phyloP scores from a whole-genome alignment of 75 land plant genomes.

The Selaginella tamariscina region DNA sequence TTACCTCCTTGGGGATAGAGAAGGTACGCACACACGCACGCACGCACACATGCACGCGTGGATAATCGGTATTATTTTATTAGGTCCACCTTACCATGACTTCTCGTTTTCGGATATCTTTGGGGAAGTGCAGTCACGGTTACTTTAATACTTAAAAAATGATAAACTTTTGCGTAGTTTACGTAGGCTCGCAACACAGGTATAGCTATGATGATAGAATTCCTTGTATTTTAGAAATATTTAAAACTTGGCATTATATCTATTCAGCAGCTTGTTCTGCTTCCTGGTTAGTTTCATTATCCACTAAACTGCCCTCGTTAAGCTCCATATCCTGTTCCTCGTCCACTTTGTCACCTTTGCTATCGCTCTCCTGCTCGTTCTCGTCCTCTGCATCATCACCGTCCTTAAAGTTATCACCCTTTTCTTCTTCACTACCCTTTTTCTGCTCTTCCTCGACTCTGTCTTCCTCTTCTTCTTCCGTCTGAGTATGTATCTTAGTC shows the following conservation, averaged over 20 bases:
- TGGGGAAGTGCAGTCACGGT: not conserved
- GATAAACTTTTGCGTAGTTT: too few relatives aligned
- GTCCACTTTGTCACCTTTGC: not conserved
- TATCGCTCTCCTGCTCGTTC: not conserved
- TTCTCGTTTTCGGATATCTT: constrained; percentile 64
- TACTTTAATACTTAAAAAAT: not conserved
- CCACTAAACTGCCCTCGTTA: not conserved
- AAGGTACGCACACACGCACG: constrained; percentile 33
- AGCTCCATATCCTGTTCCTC: not conserved
- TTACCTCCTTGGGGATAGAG: constrained; percentile 58
- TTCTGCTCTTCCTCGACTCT: not conserved
- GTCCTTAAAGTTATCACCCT: not conserved
- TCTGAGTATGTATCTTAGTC: not conserved
- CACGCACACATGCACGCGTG: not conserved
- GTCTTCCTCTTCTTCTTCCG: not conserved
- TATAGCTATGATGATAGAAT: too few relatives aligned
- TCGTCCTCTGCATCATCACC: not conserved
- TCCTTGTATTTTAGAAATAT: too few relatives aligned
- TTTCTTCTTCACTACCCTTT: not conserved
- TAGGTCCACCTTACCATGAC: constrained; percentile 93
- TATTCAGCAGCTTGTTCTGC: not conserved
- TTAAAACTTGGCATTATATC: not conserved
- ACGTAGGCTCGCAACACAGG: too few relatives aligned
- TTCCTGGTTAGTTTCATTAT: not conserved
- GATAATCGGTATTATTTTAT: not conserved